phyloP scores from a whole-genome alignment of 2,329 filamentous ascomycete genomes.

The Pseudocercospora cruenta region DNA sequence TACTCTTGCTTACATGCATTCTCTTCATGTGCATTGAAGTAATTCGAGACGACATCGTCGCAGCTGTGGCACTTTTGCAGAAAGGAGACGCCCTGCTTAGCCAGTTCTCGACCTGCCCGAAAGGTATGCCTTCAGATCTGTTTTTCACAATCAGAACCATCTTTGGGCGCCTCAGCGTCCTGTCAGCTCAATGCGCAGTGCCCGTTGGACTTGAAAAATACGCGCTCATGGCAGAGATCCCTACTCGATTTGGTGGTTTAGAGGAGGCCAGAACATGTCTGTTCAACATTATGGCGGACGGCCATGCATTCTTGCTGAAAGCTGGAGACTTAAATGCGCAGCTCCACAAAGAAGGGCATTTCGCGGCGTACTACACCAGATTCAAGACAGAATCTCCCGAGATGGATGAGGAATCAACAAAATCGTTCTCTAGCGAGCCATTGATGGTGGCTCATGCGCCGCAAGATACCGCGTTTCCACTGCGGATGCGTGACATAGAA shows the following conservation, averaged over 20 bases:
- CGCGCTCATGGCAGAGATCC: not conserved
- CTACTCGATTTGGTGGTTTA: not conserved
- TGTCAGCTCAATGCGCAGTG: constrained; percentile 24
- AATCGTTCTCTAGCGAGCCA: not conserved
- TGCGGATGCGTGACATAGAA: not conserved
- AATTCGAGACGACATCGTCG: constrained; percentile 30
- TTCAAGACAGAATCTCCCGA: not conserved
- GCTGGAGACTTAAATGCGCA: not conserved
- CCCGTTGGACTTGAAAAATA: not conserved
- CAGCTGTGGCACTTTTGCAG: constrained; percentile 28
- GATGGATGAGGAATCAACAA: not conserved
- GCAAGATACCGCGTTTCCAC: not conserved
- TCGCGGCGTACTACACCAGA: not conserved
- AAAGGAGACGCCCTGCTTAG: constrained; percentile 26
- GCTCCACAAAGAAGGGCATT: not conserved
- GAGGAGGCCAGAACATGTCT: constrained; percentile 6
- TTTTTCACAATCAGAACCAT: constrained; percentile 20
- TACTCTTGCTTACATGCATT: constrained; percentile 33
- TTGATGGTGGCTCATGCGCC: not conserved
- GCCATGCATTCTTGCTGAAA: not conserved
- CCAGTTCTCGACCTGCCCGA: constrained; percentile 16
- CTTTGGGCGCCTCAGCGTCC: constrained; percentile 26
- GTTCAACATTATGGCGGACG: not conserved
- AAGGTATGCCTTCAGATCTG: constrained; percentile 10
- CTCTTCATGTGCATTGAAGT: constrained; percentile 36